A percentile compares a stretch with the other conserved stretches of the same genome.
These are phyloP conservation scores for Chlamydomonas sp. DNA, from an alignment of 139 green algal genomes.

Conservation along the genomic window DNA sequence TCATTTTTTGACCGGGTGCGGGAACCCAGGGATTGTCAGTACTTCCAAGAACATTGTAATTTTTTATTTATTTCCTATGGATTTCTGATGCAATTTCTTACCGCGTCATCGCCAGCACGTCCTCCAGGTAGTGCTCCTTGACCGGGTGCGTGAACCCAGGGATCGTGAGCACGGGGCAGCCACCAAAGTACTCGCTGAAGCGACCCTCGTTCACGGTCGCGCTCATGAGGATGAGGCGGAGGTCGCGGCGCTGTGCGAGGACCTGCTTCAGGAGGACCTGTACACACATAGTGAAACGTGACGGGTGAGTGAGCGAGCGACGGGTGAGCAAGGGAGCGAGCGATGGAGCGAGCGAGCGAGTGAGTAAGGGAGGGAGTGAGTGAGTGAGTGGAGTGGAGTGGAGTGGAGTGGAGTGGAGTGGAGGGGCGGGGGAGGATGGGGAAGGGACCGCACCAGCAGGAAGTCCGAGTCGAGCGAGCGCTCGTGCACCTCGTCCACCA, in stretches of 20 bases:
- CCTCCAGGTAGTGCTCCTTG: conserved; percentile 29
- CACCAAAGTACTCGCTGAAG: conserved; percentile 20
- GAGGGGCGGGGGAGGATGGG: background rate
- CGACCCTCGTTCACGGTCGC: conserved; percentile 55
- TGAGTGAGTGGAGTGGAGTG: background rate
- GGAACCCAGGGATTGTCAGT: too few species aligned
- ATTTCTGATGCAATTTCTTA: too few species aligned
- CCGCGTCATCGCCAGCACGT: conserved; percentile 6
- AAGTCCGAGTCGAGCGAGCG: conserved; percentile 52
- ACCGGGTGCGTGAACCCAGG: conserved; percentile 30
- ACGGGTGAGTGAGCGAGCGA: background rate
- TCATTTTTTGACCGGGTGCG: too few species aligned
- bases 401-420: too few species aligned
- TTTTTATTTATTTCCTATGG: too few species aligned
- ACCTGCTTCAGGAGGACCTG: conserved; percentile 13
- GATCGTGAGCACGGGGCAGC: conserved; percentile 22
- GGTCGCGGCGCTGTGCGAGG: conserved; percentile 32
- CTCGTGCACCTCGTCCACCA: conserved; percentile 61
- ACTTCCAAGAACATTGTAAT: too few species aligned
- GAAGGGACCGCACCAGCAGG: conserved; percentile 38
- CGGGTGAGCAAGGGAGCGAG: background rate
- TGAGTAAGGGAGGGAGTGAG: background rate
- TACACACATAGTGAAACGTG: background rate
- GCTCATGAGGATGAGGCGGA: conserved; percentile 79
- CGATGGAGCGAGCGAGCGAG: too few species aligned